Evolutionary conservation across 371 early-diverging fungal genomes (phyloP), one percentile per base, ranked within the genome.

Genomic region (Phascolomyces articulosus): DNA sequence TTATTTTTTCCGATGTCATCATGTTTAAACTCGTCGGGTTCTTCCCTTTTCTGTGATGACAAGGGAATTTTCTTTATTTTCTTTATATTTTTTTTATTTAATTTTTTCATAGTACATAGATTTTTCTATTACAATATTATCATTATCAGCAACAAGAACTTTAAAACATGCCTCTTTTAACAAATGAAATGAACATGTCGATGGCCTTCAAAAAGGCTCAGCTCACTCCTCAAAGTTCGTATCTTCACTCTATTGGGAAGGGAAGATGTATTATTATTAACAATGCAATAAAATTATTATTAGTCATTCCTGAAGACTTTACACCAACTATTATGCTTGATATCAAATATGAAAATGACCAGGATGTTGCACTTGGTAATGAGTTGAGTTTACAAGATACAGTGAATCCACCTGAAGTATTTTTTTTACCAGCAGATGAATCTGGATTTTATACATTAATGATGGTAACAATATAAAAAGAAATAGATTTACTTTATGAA

Each of bases 391-490:
- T 77, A 28, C 60, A 62, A 11, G 70, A 79, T n/a, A 62, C 85
- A 11, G 71, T 69, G 8, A 63, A 72, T 44, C 53, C 65, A 10
- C 87, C 85, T 8, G 61, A 72, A 23, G 67, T 85, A 1, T 73
- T 74, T 8, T 85, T 84, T 67, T 57, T 78, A 40, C 67, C 79
- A 20, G 55, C 27, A 13, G 72, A 78, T 51, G 72, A 77, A 56
- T 62, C 74, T 31, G 74, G 73, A 59, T 70, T 74, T 55, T 89
- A 87, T 64, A 85, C 89, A 10, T 70, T 89, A 57, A 72, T 87
- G 55, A 56, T 87, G 82, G 85, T 85, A 78, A 58, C 58, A 10
- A 15, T 24, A 8, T 6, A 56, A 9, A 58, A 23, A 16, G 11
- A 18, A 31, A 31, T 31, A 9, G 34, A 34, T 34, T 34, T 2